Evolutionary conservation across 805 yeast species (phyloP).

Genomic region (Suhomyces kilbournensis): DNA sequence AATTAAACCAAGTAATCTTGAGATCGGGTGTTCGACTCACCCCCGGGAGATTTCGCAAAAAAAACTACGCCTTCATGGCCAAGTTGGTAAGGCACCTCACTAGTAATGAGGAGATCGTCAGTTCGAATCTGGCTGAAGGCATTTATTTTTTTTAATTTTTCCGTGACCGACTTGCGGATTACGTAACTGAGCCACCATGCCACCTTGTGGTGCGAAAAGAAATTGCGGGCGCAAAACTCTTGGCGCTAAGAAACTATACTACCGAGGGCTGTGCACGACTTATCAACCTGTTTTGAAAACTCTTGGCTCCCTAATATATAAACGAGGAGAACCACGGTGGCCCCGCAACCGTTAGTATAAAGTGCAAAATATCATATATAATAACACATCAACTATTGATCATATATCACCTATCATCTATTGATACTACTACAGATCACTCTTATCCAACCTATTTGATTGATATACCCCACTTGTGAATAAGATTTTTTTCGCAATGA

Average conservation of each 20-base stretch:
- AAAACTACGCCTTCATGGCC: conserved; percentile 10
- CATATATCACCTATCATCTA: no score
- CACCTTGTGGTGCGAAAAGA: not conserved
- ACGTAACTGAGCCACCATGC: not conserved
- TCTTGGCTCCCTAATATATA: conserved; percentile 4
- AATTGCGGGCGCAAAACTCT: conserved; percentile 1
- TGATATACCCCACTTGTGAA: no score
- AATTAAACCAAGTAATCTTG: conserved; percentile 35
- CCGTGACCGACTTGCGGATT: not conserved
- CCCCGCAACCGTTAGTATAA: not conserved
- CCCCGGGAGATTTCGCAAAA: conserved; percentile 39
- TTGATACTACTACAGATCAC: no score
- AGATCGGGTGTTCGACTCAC: conserved; percentile 50
- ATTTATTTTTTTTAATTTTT: conserved; percentile 1
- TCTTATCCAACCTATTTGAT: no score
- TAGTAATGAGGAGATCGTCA: conserved; percentile 17
- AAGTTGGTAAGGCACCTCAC: conserved; percentile 16
- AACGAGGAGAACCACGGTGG: not conserved
- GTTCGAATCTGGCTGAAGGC: conserved; percentile 16
- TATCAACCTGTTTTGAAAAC: not conserved
- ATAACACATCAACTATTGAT: no score
- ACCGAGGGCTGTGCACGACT: not conserved
- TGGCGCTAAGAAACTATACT: conserved; percentile 8
- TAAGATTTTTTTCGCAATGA: conserved; percentile 15
- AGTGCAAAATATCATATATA: no score